A percentile compares a stretch with the other conserved stretches of the same genome.
phyloP scores from a whole-genome alignment of 148 eudicot species.

The Rhododendron griersonianum region DNA sequence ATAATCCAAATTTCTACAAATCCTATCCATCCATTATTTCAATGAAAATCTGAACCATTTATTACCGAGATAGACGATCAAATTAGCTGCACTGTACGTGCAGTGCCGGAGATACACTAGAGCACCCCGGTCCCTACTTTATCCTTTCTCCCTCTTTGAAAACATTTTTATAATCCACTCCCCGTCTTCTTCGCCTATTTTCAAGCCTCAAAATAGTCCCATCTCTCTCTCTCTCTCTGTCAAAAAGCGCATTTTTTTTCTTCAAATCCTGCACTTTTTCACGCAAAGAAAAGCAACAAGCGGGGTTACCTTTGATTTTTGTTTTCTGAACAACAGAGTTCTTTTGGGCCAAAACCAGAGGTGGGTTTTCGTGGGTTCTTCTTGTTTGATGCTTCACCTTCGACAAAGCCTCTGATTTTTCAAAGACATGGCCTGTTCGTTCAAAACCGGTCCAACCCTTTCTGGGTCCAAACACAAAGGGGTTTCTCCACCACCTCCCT shows the following conservation, averaged over 20 bases:
- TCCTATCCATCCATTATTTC: too few relatives aligned
- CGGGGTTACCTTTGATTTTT: background rate
- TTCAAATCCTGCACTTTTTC: background rate
- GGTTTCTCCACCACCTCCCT: constrained; percentile 12
- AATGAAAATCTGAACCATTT: too few relatives aligned
- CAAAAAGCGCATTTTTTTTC: background rate
- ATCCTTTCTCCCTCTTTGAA: background rate
- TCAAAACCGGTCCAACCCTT: constrained; percentile 21
- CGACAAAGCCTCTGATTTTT: constrained; percentile 3
- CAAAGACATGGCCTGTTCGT: constrained; percentile 26
- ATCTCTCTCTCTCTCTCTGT: background rate
- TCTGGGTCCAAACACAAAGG: constrained; percentile 15
- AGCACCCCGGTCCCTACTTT: background rate
- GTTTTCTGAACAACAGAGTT: background rate
- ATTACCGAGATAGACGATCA: too few relatives aligned
- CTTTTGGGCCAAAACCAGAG: constrained; percentile 1
- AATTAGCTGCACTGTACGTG: too few relatives aligned
- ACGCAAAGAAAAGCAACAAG: background rate
- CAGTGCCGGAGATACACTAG: too few relatives aligned
- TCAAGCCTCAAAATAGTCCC: background rate
- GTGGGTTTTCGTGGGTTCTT: constrained; percentile 2
- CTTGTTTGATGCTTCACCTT: constrained; percentile 7
- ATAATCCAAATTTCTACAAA: too few relatives aligned
- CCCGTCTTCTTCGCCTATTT: background rate
- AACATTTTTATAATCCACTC: background rate